Conservation (phyloP, 352 stramenopile species). For the Poterioochromonas sp. region DNA sequence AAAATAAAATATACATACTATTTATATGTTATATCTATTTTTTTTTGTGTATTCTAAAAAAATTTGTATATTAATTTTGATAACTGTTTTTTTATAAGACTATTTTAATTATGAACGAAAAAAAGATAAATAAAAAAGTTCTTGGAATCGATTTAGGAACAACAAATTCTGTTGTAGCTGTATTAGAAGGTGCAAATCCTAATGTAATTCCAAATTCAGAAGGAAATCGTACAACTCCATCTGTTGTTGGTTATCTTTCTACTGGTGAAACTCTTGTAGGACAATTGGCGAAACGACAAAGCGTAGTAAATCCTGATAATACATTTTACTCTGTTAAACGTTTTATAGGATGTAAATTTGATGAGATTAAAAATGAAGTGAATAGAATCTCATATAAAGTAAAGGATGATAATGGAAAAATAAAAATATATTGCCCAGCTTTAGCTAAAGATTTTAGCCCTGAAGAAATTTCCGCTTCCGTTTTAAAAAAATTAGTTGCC, state of each 20-base stretch:
- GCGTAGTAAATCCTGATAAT: constrained; percentile 92
- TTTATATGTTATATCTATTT: constrained; percentile 17
- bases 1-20: constrained; percentile 19
- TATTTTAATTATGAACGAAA: constrained; percentile 15
- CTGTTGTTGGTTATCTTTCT: constrained; percentile 84
- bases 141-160: constrained; percentile 63
- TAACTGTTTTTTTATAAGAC: constrained; percentile 2
- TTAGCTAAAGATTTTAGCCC: constrained; percentile 45
- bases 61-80: constrained; percentile 24
- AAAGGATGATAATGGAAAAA: constrained; percentile 6
- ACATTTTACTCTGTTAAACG: constrained; percentile 94
- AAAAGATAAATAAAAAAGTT: constrained; percentile 27
- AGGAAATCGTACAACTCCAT: constrained; percentile 85
- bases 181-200: constrained; percentile 63
- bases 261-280: constrained; percentile 84
- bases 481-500: constrained; percentile 53
- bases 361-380: constrained; percentile 76
- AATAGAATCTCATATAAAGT: constrained; percentile 45
- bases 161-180: constrained; percentile 60
- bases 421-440: constrained; percentile 20
- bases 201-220: constrained; percentile 95
- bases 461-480: constrained; percentile 53
- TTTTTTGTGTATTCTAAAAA: constrained; percentile 24
- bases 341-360: constrained; percentile 83
- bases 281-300: constrained; percentile 83